Percentiles rank a stretch among this genome's conserved stretches.
Evolutionary conservation across 2,329 filamentous ascomycete genomes (phyloP).

Genomic region (Exophiala xenobiotica): DNA sequence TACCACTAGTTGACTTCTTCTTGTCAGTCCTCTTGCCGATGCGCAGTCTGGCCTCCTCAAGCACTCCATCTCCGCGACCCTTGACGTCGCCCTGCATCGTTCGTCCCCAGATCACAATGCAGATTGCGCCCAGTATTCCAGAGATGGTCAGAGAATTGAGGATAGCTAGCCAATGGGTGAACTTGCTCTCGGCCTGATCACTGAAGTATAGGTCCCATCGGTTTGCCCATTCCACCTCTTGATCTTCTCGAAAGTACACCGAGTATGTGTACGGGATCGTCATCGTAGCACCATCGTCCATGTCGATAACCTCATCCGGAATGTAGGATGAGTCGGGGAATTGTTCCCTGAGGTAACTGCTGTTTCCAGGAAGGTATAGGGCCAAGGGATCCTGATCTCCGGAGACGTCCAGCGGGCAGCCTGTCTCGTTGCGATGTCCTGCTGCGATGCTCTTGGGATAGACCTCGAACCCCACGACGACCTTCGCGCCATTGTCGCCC

Average conservation of each 20-base stretch:
- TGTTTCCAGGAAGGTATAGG: slow-evolving; percentile 65
- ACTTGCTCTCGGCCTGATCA: slow-evolving; percentile 77
- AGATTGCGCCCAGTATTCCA: slow-evolving; percentile 72
- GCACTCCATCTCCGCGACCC: slow-evolving; percentile 63
- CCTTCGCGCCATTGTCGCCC: slow-evolving; percentile 69
- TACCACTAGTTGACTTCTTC: slow-evolving; percentile 53
- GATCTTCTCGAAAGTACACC: slow-evolving; percentile 83
- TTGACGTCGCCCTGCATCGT: slow-evolving; percentile 79
- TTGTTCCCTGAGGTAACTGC: slow-evolving; percentile 49
- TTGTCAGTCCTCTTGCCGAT: slow-evolving; percentile 38
- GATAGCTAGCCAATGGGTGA: slow-evolving; percentile 85
- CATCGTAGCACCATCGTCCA: slow-evolving; percentile 64
- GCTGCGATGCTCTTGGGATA: slow-evolving; percentile 79
- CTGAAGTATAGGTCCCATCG: slow-evolving; percentile 90
- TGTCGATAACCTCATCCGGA: slow-evolving; percentile 56
- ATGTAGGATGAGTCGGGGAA: slow-evolving; percentile 62
- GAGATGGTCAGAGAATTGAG: slow-evolving; percentile 84
- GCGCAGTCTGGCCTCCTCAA: slow-evolving; percentile 66
- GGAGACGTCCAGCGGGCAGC: slow-evolving; percentile 68
- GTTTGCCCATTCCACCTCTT: slow-evolving; percentile 75
- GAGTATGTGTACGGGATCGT: slow-evolving; percentile 84
- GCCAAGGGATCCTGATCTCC: slow-evolving; percentile 65
- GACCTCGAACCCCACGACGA: slow-evolving; percentile 85
- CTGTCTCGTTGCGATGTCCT: slow-evolving; percentile 59
- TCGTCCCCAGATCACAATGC: slow-evolving; percentile 76